A percentile compares a stretch with the other conserved stretches of the same genome.
phyloP scores from a whole-genome alignment of 306 rosid species.

The Coriaria nepalensis region DNA sequence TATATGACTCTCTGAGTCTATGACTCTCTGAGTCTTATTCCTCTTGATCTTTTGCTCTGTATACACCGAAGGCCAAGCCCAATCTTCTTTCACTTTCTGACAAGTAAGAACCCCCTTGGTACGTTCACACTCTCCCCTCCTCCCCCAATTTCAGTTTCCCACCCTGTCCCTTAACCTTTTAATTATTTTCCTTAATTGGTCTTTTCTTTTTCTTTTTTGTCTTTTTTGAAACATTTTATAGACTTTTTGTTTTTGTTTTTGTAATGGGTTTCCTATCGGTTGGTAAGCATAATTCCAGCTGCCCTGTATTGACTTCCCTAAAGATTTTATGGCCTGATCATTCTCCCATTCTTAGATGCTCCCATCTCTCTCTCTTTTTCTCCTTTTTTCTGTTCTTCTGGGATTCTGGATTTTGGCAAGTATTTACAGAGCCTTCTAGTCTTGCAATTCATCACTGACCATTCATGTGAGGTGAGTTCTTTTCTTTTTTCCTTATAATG shows the following conservation, averaged over 20 bases:
- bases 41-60: too few species aligned
- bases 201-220: neutral
- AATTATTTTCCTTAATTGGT: neutral
- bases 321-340: constrained; percentile 34
- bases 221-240: too few species aligned
- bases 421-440: too few species aligned
- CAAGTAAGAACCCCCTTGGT: too few species aligned
- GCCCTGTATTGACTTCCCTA: constrained; percentile 29
- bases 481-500: constrained; percentile 2
- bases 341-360: constrained; percentile 14
- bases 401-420: constrained; percentile 7
- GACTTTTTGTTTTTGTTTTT: neutral
- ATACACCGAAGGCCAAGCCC: too few species aligned
- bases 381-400: too few species aligned
- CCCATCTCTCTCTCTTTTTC: constrained; percentile 10
- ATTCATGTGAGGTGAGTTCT: constrained; percentile 17
- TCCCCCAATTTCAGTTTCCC: neutral
- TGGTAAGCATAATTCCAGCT: constrained; percentile 43
- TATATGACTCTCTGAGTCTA: too few species aligned
- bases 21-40: too few species aligned
- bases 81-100: too few species aligned
- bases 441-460: constrained; percentile 11
- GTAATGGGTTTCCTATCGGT: constrained; percentile 19
- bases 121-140: neutral
- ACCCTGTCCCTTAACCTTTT: neutral